phyloP scores from a whole-genome alignment of 176 grass and related monocot species.

The Areca catechu region DNA sequence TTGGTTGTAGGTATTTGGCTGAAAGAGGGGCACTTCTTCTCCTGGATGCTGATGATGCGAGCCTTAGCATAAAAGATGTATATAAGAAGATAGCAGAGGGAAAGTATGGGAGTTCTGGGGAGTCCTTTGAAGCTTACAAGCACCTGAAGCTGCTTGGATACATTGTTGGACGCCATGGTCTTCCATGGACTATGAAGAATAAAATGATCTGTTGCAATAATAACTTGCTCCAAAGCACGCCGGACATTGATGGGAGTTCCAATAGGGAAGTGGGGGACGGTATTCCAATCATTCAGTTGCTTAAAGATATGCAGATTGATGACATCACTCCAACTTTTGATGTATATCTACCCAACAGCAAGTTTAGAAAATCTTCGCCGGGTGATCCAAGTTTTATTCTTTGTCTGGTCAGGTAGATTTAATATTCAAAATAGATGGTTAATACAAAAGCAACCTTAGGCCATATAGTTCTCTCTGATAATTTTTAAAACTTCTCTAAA shows the following conservation, averaged over 20 bases:
- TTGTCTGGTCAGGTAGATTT: slow-evolving; percentile 52
- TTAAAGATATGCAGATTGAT: slow-evolving; percentile 42
- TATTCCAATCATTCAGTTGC: slow-evolving; percentile 27
- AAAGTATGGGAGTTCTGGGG: slow-evolving; percentile 30
- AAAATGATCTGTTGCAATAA: slow-evolving; percentile 10
- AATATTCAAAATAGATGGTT: too few relatives aligned
- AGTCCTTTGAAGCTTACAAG: slow-evolving; percentile 61
- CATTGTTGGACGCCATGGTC: slow-evolving; percentile 53
- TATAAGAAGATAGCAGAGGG: slow-evolving; percentile 42
- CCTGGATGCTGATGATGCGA: slow-evolving; percentile 25
- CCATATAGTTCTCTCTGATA: slow-evolving; percentile 4
- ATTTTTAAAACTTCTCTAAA: not conserved
- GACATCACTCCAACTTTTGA: slow-evolving; percentile 43
- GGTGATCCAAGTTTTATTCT: slow-evolving; percentile 54
- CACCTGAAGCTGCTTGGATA: slow-evolving; percentile 87
- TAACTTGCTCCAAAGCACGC: not conserved
- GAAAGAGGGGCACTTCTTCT: slow-evolving; percentile 72
- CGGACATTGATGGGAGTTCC: slow-evolving; percentile 1
- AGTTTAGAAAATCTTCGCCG: slow-evolving; percentile 73
- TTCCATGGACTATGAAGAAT: slow-evolving; percentile 58
- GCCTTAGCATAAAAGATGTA: slow-evolving; percentile 27
- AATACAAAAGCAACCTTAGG: not conserved
- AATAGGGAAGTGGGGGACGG: not conserved
- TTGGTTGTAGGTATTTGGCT: slow-evolving; percentile 52
- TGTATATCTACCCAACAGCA: slow-evolving; percentile 72